Percentiles rank a stretch among this genome's conserved stretches.
Evolutionary conservation across 345 rosid genomes (phyloP).

Genomic region (Citrus inodora): DNA sequence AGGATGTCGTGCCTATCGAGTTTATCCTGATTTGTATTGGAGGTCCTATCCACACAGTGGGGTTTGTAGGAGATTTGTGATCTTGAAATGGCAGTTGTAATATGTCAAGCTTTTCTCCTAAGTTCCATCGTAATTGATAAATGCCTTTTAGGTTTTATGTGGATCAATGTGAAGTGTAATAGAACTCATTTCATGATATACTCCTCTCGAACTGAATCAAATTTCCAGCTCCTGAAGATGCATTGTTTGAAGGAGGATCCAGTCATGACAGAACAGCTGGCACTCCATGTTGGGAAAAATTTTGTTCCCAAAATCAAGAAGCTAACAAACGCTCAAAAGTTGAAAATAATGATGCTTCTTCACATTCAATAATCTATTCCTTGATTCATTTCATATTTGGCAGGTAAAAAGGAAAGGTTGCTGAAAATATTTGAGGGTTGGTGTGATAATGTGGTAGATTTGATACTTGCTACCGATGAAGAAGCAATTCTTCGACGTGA

Average conservation of each 20-base stretch:
- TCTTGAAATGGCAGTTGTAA: neutral
- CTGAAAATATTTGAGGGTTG: constrained; percentile 82
- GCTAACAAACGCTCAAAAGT: neutral
- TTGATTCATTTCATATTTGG: constrained; percentile 11
- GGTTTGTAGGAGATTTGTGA: neutral
- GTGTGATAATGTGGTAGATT: constrained; percentile 86
- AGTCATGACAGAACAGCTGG: neutral
- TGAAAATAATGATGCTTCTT: neutral
- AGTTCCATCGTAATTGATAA: too few species aligned
- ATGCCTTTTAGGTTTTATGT: too few species aligned
- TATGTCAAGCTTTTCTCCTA: too few species aligned
- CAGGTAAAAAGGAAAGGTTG: constrained; percentile 81
- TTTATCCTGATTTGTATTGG: neutral
- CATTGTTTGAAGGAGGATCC: neutral
- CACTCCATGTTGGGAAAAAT: neutral
- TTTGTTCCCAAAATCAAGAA: neutral
- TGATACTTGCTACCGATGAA: constrained; percentile 72
- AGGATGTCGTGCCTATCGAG: neutral
- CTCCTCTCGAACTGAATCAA: neutral
- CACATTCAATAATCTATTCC: neutral
- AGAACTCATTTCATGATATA: neutral
- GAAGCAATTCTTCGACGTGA: constrained; percentile 83
- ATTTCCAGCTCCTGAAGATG: neutral
- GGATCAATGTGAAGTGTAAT: neutral
- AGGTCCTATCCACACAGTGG: neutral